phyloP scores from a whole-genome alignment of 139 green algal species.

The Yamagishiella unicocca region DNA sequence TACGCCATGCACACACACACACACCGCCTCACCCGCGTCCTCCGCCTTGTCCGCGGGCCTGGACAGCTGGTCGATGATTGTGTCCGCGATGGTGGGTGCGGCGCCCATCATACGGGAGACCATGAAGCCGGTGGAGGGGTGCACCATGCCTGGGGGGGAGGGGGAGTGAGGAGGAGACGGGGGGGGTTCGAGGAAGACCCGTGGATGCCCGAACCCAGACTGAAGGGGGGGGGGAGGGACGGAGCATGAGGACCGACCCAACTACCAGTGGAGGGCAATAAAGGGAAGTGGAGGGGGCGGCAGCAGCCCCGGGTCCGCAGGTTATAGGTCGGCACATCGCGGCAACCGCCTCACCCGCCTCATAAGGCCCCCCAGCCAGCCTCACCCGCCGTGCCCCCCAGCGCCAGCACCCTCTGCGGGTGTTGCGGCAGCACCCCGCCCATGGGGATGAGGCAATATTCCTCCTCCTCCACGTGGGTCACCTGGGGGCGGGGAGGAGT shows the following conservation, averaged over 20 bases:
- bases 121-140: conserved; percentile 97
- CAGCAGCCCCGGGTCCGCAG: too few species aligned
- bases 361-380: too few species aligned
- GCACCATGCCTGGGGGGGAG: conserved; percentile 80
- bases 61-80: conserved; percentile 84
- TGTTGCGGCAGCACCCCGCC: conserved; percentile 93
- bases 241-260: too few species aligned
- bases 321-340: too few species aligned
- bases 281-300: too few species aligned
- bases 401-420: conserved; percentile 95
- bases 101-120: conserved; percentile 89
- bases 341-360: too few species aligned
- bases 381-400: conserved; percentile 96
- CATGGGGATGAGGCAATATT: conserved; percentile 99
- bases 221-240: neutral
- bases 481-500: conserved; percentile 57
- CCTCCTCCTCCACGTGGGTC: conserved; percentile 91
- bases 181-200: neutral
- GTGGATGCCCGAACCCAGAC: too few species aligned
- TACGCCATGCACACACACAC: too few species aligned
- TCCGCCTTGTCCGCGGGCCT: conserved; percentile 65
- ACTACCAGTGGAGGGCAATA: too few species aligned
- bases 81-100: conserved; percentile 87
- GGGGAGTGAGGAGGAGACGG: neutral
- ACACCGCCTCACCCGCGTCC: conserved; percentile 48